Base-by-base conservation (phyloP, 1,284 basidiomycete species). In the Austroboletus rostrupii region DNA sequence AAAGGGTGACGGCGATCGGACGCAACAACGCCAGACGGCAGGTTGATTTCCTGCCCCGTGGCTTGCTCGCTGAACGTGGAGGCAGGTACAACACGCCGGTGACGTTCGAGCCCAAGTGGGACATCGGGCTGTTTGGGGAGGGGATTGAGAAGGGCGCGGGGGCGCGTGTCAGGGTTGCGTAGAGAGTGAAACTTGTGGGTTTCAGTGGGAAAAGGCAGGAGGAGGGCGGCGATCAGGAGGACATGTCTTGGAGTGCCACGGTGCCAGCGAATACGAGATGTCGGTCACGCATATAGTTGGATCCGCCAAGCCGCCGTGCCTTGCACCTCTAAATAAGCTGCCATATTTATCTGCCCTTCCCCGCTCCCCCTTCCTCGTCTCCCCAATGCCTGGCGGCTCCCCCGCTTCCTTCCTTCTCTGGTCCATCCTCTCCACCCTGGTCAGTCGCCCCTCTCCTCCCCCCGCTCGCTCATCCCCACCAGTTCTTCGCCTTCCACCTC, bases 321-420 rank as follows among this genome's bases (percentile, higher is more conserved):
- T 41, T 20, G 36, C 26, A 38, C n/a, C 33, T 16, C 33, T 7
- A 35, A 16, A 35, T 35, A 35, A 7, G 12, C 13, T 5, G 19
- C 56, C 50, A 57, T 57, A 60, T 37, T 55, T 53, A 49, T 42
- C 45, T 50, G 37, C 20, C 37, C 39, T 14, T 17, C 14, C 12
- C 32, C n/a, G 5, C 23, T 16, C 33, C 3, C 13, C 23, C 21
- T 9, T 17, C 39, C 1, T 19, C 31, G 45, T 69, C 3, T 23
- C 32, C 48, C 58, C 68, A 38, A 87, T 87, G 83, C 79, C 77
- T 66, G 76, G 72, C 64, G 83, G 83, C 58, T 85, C 84, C 42
- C 76, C 84, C 11, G 76, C 83, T 41, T 80, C 83, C 51, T 87
- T 78, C 64, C 75, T 87, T 41, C 75, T 85, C 47, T 87, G 85